Evolutionary conservation across 371 early-diverging fungal species (phyloP), one percentile per base, ranked within the genome.

Genomic region (Gilbertella persicaria): DNA sequence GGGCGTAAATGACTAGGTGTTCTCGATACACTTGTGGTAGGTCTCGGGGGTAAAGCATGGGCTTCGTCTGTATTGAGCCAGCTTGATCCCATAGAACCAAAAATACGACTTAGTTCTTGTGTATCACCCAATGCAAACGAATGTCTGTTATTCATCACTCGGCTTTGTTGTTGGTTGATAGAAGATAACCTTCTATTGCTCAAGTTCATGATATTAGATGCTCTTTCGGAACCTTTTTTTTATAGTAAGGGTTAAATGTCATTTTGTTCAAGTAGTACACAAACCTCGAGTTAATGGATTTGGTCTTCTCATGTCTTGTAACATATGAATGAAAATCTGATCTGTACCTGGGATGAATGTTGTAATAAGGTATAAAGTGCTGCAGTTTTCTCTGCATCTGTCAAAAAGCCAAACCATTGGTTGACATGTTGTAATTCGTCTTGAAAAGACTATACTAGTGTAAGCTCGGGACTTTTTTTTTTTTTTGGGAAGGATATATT

Each of bases 381-480:
- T n/a, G 95, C 87, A 7, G 95, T 96, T 35, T 93, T 75, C 71
- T 97, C 96, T 25, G 93, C 86, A 56, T 95, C 95, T 2, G 89
- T 83, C 41, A 95, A 73, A 28, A 89, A 93, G 4, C 81, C 75
- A 75, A 96, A 96, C 98, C 98, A 97, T 56, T 95, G 89, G 67
- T 96, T 94, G 26, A 97, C 93, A 45, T 94, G 92, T 33, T 84
- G 81, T 51, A 97, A 77, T 67, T 97, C 52, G 14, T 58, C 58
- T 41, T 58, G 51, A 46, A 58, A 58, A 2, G 45, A 26, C 57
- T 57, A 44, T 40, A 3, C 16, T 14, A 28, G 16, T 28, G 3
- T 42, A 8, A 20, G 26, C 48, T 48, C 48, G 56, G 48, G 50
- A 41, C 33, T 24, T 45, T 42, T 43, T 28, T 33, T 30, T 16